Conservation (phyloP, 2,329 filamentous ascomycete genomes). For the Exophiala dermatitidis region DNA sequence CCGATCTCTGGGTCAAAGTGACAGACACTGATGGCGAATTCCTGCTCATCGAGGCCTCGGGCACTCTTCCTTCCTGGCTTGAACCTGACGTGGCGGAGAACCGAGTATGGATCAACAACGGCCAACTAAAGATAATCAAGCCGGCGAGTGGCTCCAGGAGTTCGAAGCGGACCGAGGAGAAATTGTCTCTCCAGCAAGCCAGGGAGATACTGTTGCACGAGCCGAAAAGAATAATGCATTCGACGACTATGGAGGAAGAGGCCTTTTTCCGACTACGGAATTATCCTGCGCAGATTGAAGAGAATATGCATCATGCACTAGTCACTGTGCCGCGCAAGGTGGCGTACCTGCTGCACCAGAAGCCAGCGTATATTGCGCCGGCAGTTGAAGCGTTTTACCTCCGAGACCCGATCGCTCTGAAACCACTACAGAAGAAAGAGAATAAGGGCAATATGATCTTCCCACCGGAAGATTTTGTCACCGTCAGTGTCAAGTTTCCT, state of each 20-base stretch:
- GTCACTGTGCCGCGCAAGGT: conserved; percentile 73
- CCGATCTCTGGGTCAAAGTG: conserved; percentile 72
- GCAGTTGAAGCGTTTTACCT: conserved; percentile 90
- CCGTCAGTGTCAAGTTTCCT: conserved; percentile 72
- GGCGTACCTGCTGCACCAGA: conserved; percentile 68
- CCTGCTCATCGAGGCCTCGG: conserved; percentile 86
- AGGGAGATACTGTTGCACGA: conserved; percentile 52
- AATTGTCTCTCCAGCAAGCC: conserved; percentile 59
- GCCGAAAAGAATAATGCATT: conserved; percentile 58
- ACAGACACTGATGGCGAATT: conserved; percentile 92
- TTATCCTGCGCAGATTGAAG: conserved; percentile 68
- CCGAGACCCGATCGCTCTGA: conserved; percentile 70
- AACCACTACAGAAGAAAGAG: conserved; percentile 55
- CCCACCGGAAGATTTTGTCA: conserved; percentile 70
- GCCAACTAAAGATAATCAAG: conserved; percentile 65
- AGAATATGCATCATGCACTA: conserved; percentile 68
- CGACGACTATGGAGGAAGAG: conserved; percentile 70
- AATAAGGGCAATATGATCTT: conserved; percentile 52
- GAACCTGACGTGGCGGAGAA: conserved; percentile 84
- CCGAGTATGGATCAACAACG: conserved; percentile 79
- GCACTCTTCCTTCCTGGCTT: conserved; percentile 78
- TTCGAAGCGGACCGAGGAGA: conserved; percentile 34
- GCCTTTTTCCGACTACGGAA: conserved; percentile 82
- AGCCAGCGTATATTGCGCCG: conserved; percentile 69
- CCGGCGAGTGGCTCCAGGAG: conserved; percentile 45